These are phyloP conservation scores for Verticillium klebahnii DNA, from an alignment of 2,329 filamentous ascomycete genomes.

Conservation along the genomic window DNA sequence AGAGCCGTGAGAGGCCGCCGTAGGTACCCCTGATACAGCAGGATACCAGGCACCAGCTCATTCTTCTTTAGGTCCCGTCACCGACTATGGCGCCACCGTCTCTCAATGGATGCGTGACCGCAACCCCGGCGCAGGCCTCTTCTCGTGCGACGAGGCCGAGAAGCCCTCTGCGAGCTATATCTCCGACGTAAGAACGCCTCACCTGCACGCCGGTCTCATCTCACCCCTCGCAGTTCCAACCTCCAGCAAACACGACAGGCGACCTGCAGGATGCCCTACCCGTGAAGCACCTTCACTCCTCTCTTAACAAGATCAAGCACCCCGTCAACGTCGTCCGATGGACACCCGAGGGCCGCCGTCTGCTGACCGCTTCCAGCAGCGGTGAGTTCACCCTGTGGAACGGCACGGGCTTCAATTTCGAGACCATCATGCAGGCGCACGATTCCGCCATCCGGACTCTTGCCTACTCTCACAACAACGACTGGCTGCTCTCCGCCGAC, in stretches of 20 bases:
- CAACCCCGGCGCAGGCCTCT: slow-evolving; percentile 30
- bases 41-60: not conserved
- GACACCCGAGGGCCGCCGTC: slow-evolving; percentile 89
- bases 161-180: slow-evolving; percentile 86
- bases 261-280: slow-evolving; percentile 83
- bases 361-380: slow-evolving; percentile 91
- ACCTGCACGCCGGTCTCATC: not conserved
- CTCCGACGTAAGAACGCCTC: slow-evolving; percentile 63
- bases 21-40: slow-evolving; percentile 14
- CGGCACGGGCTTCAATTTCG: slow-evolving; percentile 97
- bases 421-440: slow-evolving; percentile 98
- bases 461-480: slow-evolving; percentile 89
- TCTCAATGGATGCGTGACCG: slow-evolving; percentile 88
- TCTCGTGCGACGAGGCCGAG: slow-evolving; percentile 67
- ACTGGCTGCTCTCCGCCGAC: slow-evolving; percentile 94
- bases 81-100: slow-evolving; percentile 87
- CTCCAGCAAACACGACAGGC: slow-evolving; percentile 70
- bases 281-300: slow-evolving; percentile 95
- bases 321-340: slow-evolving; percentile 95
- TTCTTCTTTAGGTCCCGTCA: slow-evolving; percentile 66
- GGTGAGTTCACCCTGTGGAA: slow-evolving; percentile 99
- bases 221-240: slow-evolving; percentile 64
- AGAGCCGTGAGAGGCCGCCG: slow-evolving; percentile 45
- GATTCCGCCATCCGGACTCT: slow-evolving; percentile 80
- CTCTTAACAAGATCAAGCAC: slow-evolving; percentile 95